A percentile compares a stretch with the other conserved stretches of the same genome.
These are phyloP conservation scores for Mycocentrospora acerina DNA, from an alignment of 2,329 filamentous ascomycete species.

Conservation along the genomic window DNA sequence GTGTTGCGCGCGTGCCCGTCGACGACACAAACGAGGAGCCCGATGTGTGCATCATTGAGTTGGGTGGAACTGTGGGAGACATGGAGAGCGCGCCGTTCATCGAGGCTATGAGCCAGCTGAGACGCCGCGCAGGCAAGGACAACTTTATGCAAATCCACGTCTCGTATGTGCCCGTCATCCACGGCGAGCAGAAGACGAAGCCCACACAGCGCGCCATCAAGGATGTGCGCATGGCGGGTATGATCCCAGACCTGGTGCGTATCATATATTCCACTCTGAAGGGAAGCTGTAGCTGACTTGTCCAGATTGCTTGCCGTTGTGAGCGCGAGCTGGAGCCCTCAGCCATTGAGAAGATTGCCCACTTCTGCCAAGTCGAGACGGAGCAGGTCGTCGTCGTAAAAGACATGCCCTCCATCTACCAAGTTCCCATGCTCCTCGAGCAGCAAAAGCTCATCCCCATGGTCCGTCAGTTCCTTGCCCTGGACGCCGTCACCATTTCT, in stretches of 20 bases:
- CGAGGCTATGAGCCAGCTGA: constrained; percentile 79
- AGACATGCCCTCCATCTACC: constrained; percentile 88
- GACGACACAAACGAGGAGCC: constrained; percentile 81
- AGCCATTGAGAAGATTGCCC: constrained; percentile 84
- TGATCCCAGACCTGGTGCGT: constrained; percentile 60
- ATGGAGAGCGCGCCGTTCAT: constrained; percentile 88
- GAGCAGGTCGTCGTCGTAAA: constrained; percentile 85
- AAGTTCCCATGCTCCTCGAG: constrained; percentile 88
- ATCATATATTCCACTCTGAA: background rate
- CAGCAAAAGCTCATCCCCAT: constrained; percentile 72
- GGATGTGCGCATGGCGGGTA: constrained; percentile 77
- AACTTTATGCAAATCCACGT: constrained; percentile 92
- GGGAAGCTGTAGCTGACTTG: constrained; percentile 1
- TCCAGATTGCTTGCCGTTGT: constrained; percentile 87
- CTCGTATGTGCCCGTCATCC: constrained; percentile 77
- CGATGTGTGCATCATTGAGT: constrained; percentile 86
- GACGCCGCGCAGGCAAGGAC: constrained; percentile 68
- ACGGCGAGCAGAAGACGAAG: constrained; percentile 90
- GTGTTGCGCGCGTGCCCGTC: constrained; percentile 80
- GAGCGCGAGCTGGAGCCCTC: constrained; percentile 70
- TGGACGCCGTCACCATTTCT: constrained; percentile 60
- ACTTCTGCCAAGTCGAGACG: constrained; percentile 81
- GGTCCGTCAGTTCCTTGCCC: constrained; percentile 65
- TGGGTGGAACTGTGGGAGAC: constrained; percentile 72
- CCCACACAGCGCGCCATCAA: constrained; percentile 91